A percentile compares a stretch with the other conserved stretches of the same genome.
Evolutionary conservation across 345 rosid genomes (phyloP).

Genomic region (Raphanus sativus): DNA sequence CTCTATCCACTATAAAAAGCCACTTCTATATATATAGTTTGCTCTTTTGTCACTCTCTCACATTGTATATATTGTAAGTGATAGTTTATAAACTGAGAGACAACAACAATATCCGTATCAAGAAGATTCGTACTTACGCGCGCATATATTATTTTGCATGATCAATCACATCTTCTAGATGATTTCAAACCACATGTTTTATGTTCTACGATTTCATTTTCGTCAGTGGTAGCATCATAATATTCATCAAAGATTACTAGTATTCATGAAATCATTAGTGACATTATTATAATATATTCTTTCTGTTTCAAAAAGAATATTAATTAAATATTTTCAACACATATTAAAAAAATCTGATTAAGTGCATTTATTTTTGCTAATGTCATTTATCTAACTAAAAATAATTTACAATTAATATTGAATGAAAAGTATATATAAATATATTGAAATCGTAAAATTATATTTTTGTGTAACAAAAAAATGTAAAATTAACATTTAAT

Average conservation of each 20-base stretch:
- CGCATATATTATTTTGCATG: conserved; percentile 12
- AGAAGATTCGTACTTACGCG: conserved; percentile 26
- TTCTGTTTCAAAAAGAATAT: no score
- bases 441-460: no score
- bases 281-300: background rate
- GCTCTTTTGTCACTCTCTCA: conserved; percentile 1
- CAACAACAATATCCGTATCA: conserved; percentile 5
- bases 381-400: no score
- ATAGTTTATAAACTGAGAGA: background rate
- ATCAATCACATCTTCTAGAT: conserved; percentile 15
- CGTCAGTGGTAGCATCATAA: conserved; percentile 9
- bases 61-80: background rate
- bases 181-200: conserved; percentile 19
- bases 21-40: background rate
- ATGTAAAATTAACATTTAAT: no score
- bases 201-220: conserved; percentile 1
- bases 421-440: no score
- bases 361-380: no score
- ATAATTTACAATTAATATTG: no score
- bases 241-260: background rate
- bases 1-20: background rate
- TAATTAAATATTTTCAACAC: no score
- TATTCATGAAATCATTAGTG: background rate
- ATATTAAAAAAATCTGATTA: no score
- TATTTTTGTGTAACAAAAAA: no score